Evolutionary conservation across 768 basidiomycete genomes (phyloP).

Genomic region (Suillus brevipes): DNA sequence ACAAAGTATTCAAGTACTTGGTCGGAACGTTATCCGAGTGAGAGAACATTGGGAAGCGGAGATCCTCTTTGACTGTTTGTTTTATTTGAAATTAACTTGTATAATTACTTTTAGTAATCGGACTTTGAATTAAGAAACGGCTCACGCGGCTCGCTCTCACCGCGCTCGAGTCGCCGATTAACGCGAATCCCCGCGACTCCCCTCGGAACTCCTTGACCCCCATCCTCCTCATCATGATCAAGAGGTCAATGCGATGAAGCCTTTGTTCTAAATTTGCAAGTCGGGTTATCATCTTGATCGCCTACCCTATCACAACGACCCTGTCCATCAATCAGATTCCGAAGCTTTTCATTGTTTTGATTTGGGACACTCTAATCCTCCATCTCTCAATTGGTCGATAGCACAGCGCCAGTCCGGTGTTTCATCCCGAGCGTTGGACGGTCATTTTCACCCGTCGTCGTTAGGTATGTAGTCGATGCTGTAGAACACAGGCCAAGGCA

Average conservation of each 20-base stretch:
- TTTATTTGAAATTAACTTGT: not conserved
- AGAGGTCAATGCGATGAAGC: conserved; percentile 16
- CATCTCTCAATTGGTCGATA: no score
- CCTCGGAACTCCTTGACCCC: no score
- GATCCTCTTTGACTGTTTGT: no score
- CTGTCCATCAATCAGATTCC: conserved; percentile 36
- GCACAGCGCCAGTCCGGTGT: not conserved
- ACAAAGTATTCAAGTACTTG: conserved; percentile 24
- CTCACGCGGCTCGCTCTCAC: conserved; percentile 27
- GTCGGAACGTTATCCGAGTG: conserved; percentile 33
- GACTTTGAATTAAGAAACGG: conserved; percentile 26
- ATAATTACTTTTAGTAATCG: conserved; percentile 22
- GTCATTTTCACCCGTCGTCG: conserved; percentile 3
- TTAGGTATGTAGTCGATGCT: not conserved
- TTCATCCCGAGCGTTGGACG: no score
- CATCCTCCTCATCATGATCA: no score
- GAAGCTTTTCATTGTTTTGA: conserved; percentile 25
- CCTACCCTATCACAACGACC: conserved; percentile 40
- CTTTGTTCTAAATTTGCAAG: conserved; percentile 19
- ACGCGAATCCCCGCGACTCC: conserved; percentile 25
- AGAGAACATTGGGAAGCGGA: conserved; percentile 30
- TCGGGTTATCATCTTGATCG: conserved; percentile 35
- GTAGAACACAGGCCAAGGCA: not conserved
- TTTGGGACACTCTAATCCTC: conserved; percentile 6
- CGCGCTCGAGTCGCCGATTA: conserved; percentile 31